Evolutionary conservation across 345 rosid species (phyloP), one percentile per base, ranked within the genome.

Genomic region (Citrus maxima): DNA sequence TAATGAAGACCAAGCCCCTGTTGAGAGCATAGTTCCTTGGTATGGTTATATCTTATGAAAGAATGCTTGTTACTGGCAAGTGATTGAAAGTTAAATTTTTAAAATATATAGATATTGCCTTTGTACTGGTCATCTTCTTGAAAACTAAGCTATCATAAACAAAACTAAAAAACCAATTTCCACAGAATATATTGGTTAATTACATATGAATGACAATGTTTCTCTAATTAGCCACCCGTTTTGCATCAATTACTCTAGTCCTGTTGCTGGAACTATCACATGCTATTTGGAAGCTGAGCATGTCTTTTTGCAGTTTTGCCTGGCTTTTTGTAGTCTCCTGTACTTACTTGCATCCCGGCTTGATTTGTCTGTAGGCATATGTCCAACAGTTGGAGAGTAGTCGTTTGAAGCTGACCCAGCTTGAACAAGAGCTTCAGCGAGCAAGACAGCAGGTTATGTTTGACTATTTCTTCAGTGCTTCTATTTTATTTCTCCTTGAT

Each of bases 361-460:
- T 77, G 37, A 49, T 82, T 82, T 62, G n/a, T 66, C 56, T 37
- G 25, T 77, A 97, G 99, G 98, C 98, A 2, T 94, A 94, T 82
- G 99, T 97, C 80, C 99, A 97, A 86, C 99, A 94, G 84, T 88
- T 97, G 81, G 99, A 97, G 81, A 97, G 91, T 79, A 97, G 98
- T 81, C 96, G 98, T 66, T 82, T 97, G 87, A 97, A 97, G 91
- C 87, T 94, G 77, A 92, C 93, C 24, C 99, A 97, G 83, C 87
- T 97, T 75, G 98, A 97, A 86, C 99, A 94, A 88, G 99, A 94
- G 85, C 90, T 97, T 62, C 99, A 94, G 84, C 91, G 99, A 76
- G 98, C 99, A 60, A 89, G 99, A 46, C 99, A 97, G 71, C 98
- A 97, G 97, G 99, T 94, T 74, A 71, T 58, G 59, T 74, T 86